A percentile compares a stretch with the other conserved stretches of the same genome.
phyloP scores from a whole-genome alignment of 495 filamentous ascomycete genomes.

The Penicillium canescens region DNA sequence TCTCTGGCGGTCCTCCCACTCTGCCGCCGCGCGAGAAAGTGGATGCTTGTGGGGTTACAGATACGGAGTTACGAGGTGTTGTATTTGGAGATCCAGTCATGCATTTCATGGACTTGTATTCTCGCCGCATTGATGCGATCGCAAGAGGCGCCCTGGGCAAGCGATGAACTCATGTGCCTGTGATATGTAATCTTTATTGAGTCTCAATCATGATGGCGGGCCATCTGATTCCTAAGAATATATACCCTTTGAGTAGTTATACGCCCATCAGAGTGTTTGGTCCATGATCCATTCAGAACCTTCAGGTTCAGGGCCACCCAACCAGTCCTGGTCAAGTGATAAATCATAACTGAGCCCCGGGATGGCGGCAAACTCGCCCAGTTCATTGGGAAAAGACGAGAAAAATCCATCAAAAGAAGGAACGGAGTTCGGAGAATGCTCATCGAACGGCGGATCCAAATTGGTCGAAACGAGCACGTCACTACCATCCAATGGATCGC shows the following conservation, averaged over 20 bases:
- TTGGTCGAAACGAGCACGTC: not conserved
- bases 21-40: conserved; percentile 45
- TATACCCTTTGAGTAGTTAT: too few relatives aligned
- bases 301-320: not conserved
- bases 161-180: not conserved
- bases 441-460: not conserved
- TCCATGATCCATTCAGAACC: not conserved
- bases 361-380: conserved; percentile 15
- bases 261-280: not conserved
- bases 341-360: conserved; percentile 5
- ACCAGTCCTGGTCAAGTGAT: not conserved
- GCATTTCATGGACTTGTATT: conserved; percentile 78
- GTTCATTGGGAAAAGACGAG: conserved; percentile 19
- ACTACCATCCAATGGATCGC: not conserved
- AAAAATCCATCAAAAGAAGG: conserved; percentile 21
- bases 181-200: too few relatives aligned
- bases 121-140: conserved; percentile 63
- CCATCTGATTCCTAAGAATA: too few relatives aligned
- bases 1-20: conserved; percentile 4
- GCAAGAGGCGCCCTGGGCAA: conserved; percentile 35
- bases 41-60: conserved; percentile 61
- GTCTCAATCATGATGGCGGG: too few relatives aligned
- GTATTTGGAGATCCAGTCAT: conserved; percentile 79
- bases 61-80: conserved; percentile 62
- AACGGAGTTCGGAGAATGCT: not conserved